Conservation (phyloP, 306 rosid species). For the Gillenia trifoliata region DNA sequence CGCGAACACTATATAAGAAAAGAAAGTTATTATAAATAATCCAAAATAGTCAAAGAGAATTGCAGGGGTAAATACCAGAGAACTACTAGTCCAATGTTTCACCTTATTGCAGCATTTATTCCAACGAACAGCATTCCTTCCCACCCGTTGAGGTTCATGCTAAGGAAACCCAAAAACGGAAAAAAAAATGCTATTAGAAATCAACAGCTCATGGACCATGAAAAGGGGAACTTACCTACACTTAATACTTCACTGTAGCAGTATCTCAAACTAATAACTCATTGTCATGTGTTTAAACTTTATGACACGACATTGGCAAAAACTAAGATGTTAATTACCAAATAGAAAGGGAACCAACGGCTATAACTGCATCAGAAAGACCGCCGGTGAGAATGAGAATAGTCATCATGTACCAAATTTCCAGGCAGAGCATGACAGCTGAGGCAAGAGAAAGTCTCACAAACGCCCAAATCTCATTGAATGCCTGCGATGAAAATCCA, state of each 20-base stretch:
- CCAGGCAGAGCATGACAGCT: constrained; percentile 77
- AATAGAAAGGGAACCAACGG: constrained; percentile 45
- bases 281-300: background rate
- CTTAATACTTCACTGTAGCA: too few relatives aligned
- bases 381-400: constrained; percentile 30
- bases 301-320: too few relatives aligned
- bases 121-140: constrained; percentile 27
- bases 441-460: constrained; percentile 68
- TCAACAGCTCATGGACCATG: background rate
- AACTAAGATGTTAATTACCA: constrained; percentile 30
- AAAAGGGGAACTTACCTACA: background rate
- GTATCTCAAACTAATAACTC: too few relatives aligned
- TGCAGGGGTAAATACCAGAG: too few relatives aligned
- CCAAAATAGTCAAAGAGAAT: too few relatives aligned
- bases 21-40: too few relatives aligned
- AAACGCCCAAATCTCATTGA: constrained; percentile 67
- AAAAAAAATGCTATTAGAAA: background rate
- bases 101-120: constrained; percentile 32
- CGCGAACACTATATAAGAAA: constrained; percentile 35
- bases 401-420: constrained; percentile 42
- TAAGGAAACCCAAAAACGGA: background rate
- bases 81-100: background rate
- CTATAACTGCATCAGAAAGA: constrained; percentile 39
- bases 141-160: constrained; percentile 29
- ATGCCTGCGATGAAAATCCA: constrained; percentile 64